These are phyloP conservation scores for Globisporangium recalcitrans DNA, from an alignment of 352 stramenopile species.

Conservation along the genomic window DNA sequence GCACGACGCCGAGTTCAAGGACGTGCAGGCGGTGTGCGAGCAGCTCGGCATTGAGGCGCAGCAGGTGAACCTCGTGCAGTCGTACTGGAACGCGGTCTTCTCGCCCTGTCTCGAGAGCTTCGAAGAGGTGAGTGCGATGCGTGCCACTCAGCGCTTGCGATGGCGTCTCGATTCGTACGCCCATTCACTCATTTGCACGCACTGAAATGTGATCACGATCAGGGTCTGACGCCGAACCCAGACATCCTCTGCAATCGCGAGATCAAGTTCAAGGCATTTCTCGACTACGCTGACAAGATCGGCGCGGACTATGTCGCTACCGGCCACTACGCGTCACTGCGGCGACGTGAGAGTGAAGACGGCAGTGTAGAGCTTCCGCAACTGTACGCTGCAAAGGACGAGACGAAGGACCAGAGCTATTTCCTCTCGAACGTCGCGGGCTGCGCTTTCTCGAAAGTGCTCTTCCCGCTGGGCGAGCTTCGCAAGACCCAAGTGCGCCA, in stretches of 20 bases:
- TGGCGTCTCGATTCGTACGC: neutral
- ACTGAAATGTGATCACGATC: neutral
- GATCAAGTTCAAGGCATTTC: slow-evolving; percentile 98
- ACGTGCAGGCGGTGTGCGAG: slow-evolving; percentile 90
- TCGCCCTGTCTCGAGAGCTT: slow-evolving; percentile 92
- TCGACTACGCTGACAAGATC: slow-evolving; percentile 83
- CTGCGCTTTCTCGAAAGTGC: slow-evolving; percentile 72
- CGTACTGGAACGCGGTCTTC: slow-evolving; percentile 98
- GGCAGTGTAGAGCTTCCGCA: slow-evolving; percentile 26
- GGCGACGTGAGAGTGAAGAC: slow-evolving; percentile 10
- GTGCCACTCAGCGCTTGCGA: neutral
- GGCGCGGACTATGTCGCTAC: slow-evolving; percentile 92
- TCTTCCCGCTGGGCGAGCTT: slow-evolving; percentile 94
- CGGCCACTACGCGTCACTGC: slow-evolving; percentile 93
- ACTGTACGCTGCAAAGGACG: slow-evolving; percentile 84
- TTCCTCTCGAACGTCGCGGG: slow-evolving; percentile 90
- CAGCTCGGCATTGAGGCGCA: slow-evolving; percentile 89
- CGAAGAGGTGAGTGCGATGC: slow-evolving; percentile 29
- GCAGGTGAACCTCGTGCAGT: slow-evolving; percentile 87
- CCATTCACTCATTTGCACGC: neutral
- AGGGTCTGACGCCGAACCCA: slow-evolving; percentile 89
- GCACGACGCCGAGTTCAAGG: slow-evolving; percentile 89
- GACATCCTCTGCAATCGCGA: slow-evolving; percentile 96
- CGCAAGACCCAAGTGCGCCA: slow-evolving; percentile 89
- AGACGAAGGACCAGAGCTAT: slow-evolving; percentile 96